phyloP scores from a whole-genome alignment of 768 basidiomycete species.

The Rhizopogon roseolus region DNA sequence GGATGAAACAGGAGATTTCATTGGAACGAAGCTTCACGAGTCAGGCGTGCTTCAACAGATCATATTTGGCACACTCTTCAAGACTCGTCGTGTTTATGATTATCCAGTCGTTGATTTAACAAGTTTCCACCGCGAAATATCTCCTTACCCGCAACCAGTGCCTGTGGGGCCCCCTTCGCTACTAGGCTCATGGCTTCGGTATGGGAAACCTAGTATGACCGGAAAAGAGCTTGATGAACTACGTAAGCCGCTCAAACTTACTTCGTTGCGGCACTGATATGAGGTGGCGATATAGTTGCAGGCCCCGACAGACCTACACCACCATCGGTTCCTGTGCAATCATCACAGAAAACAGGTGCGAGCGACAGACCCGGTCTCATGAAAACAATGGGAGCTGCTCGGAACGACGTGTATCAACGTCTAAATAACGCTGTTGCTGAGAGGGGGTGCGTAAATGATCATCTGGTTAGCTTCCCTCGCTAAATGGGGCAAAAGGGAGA shows the following conservation, averaged over 20 bases:
- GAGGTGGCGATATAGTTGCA: constrained; percentile 40
- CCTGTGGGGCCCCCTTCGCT: constrained; percentile 53
- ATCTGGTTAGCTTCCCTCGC: not conserved
- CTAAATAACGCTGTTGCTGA: constrained; percentile 54
- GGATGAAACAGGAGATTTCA: constrained; percentile 53
- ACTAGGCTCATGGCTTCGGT: constrained; percentile 52
- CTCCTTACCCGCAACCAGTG: constrained; percentile 60
- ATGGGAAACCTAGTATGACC: constrained; percentile 40
- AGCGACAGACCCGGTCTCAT: constrained; percentile 15
- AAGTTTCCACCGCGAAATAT: constrained; percentile 34
- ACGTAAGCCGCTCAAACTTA: constrained; percentile 27
- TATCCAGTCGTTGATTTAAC: constrained; percentile 50
- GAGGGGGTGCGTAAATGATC: constrained; percentile 45
- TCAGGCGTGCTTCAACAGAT: constrained; percentile 32
- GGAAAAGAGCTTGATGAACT: constrained; percentile 59
- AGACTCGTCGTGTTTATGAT: constrained; percentile 46
- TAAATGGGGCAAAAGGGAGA: constrained; percentile 38
- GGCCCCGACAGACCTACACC: constrained; percentile 60
- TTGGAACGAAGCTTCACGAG: constrained; percentile 30
- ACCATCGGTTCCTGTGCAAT: constrained; percentile 6
- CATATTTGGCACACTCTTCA: constrained; percentile 56
- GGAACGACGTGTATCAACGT: constrained; percentile 38
- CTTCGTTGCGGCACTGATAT: not conserved
- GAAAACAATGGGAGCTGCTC: constrained; percentile 31
- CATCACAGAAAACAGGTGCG: constrained; percentile 16